phyloP scores from a whole-genome alignment of 2,329 filamentous ascomycete genomes.

The Penicillium oxalicum region DNA sequence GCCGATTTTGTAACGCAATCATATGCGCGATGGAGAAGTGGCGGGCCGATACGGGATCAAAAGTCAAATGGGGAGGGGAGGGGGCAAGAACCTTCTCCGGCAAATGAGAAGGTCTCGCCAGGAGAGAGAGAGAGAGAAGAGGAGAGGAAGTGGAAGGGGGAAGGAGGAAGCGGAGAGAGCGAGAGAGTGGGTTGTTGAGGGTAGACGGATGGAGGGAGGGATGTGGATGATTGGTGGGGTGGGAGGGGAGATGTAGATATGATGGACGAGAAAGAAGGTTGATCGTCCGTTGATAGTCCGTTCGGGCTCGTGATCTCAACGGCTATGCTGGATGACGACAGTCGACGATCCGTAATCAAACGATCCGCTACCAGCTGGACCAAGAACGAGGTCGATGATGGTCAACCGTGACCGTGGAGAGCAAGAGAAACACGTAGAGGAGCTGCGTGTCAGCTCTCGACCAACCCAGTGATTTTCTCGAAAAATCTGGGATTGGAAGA shows the following conservation, averaged over 20 bases:
- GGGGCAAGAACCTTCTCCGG: not conserved
- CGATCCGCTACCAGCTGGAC: not conserved
- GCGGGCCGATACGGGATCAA: conserved; percentile 2
- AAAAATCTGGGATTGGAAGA: not conserved
- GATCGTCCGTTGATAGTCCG: not conserved
- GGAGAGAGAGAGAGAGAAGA: not conserved
- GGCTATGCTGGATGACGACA: conserved; percentile 6
- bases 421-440: too few species aligned
- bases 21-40: conserved; percentile 35
- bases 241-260: too few species aligned
- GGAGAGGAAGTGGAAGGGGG: not conserved
- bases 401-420: not conserved
- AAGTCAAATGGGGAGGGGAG: conserved; percentile 1
- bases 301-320: conserved; percentile 5
- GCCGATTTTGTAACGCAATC: conserved; percentile 39
- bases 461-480: not conserved
- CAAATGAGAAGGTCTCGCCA: not conserved
- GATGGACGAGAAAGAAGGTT: too few species aligned
- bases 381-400: not conserved
- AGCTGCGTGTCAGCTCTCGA: not conserved
- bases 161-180: not conserved
- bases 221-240: too few species aligned
- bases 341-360: not conserved
- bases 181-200: not conserved
- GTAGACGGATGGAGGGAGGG: not conserved